A percentile compares a stretch with the other conserved stretches of the same genome.
These are phyloP conservation scores for Xerocomus brunneocitrinus DNA, from an alignment of 768 basidiomycete species.

Conservation along the genomic window DNA sequence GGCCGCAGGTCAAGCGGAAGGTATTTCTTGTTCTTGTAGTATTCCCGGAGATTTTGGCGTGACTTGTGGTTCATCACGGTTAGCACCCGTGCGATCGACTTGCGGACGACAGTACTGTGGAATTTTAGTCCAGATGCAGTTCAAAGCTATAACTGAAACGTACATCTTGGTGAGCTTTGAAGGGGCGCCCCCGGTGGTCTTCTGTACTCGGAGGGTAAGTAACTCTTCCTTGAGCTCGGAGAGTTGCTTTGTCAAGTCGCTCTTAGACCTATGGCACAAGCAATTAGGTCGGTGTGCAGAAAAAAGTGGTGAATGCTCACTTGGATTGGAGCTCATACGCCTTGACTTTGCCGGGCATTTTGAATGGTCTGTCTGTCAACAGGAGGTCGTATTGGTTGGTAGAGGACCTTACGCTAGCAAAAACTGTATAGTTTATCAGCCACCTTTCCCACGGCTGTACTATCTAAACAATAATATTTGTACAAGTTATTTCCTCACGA, in stretches of 20 bases:
- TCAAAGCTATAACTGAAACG: conserved; percentile 27
- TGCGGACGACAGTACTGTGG: conserved; percentile 89
- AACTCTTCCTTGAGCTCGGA: conserved; percentile 94
- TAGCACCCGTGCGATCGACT: conserved; percentile 96
- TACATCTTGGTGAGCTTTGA: conserved; percentile 98
- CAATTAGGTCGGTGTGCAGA: conserved; percentile 7
- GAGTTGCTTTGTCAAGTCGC: conserved; percentile 93
- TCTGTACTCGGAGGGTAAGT: conserved; percentile 90
- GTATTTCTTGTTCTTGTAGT: conserved; percentile 97
- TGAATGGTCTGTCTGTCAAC: conserved; percentile 34
- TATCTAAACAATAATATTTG: neutral
- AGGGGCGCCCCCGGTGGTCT: conserved; percentile 93
- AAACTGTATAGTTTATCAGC: conserved; percentile 42
- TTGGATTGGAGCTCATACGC: conserved; percentile 96
- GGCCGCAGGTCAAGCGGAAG: conserved; percentile 94
- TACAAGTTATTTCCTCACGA: conserved; percentile 26
- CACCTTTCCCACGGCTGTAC: conserved; percentile 34
- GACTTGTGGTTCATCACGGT: conserved; percentile 99
- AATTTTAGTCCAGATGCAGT: neutral
- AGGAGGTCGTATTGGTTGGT: conserved; percentile 29
- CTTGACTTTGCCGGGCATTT: conserved; percentile 90
- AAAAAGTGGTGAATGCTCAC: conserved; percentile 41
- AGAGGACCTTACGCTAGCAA: conserved; percentile 27
- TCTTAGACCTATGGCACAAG: conserved; percentile 69
- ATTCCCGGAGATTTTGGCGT: conserved; percentile 93